Percentiles rank a stretch among this genome's conserved stretches.
Conservation (phyloP, 257 asterid species). For the Capsicum rhomboideum region DNA sequence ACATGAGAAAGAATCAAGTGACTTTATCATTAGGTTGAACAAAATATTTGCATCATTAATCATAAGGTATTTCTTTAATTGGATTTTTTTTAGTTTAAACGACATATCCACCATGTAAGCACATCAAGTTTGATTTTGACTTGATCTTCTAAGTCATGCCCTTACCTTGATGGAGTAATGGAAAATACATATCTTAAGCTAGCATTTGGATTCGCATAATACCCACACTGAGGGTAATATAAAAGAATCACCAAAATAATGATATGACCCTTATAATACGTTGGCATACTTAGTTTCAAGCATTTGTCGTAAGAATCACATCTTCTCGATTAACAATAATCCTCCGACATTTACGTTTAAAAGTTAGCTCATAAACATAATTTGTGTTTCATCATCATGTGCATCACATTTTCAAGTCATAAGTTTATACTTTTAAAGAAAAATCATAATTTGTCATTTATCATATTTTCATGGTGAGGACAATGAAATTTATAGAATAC, state of each 20-base stretch:
- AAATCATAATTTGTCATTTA: not conserved
- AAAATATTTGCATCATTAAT: not conserved
- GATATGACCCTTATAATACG: not conserved
- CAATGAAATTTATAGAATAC: not conserved
- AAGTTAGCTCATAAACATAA: not conserved
- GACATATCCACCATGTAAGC: not conserved
- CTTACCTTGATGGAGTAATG: not conserved
- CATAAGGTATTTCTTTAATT: not conserved
- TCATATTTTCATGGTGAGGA: not conserved
- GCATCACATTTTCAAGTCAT: not conserved
- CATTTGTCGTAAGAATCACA: not conserved
- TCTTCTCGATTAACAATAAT: not conserved
- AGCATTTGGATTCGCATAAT: not conserved
- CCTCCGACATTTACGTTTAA: not conserved
- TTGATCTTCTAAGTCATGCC: not conserved
- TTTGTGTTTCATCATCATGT: not conserved
- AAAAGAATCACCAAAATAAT: not conserved
- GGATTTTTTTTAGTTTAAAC: not conserved
- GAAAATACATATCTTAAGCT: not conserved
- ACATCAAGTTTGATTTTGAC: not conserved
- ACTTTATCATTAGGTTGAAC: not conserved
- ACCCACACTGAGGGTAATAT: not conserved
- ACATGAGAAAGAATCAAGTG: not conserved
- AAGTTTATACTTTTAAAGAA: not conserved
- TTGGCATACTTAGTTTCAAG: not conserved